Conservation (phyloP, 768 basidiomycete species). For the Tylopilus rubrobrunneus region DNA sequence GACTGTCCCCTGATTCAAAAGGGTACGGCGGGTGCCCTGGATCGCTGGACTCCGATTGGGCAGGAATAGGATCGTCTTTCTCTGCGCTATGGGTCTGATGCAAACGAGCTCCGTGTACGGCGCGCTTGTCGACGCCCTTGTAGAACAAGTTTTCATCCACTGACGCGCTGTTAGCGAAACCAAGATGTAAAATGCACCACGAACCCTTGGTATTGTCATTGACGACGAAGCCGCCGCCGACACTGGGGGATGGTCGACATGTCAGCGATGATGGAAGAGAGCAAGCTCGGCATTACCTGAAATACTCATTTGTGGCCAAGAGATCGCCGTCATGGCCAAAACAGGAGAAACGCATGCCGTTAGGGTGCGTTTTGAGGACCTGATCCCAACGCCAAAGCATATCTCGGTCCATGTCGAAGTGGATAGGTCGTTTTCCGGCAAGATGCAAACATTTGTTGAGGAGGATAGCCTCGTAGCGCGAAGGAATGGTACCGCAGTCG, state of each 20-base stretch:
- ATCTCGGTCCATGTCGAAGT: slow-evolving; percentile 85
- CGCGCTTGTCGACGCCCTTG: slow-evolving; percentile 81
- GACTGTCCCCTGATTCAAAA: slow-evolving; percentile 71
- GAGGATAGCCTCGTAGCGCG: slow-evolving; percentile 69
- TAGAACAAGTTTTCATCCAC: slow-evolving; percentile 95
- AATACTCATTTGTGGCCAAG: slow-evolving; percentile 93
- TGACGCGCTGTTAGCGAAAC: slow-evolving; percentile 23
- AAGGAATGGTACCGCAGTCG: slow-evolving; percentile 78
- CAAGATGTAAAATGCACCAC: background rate
- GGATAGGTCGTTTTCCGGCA: slow-evolving; percentile 69
- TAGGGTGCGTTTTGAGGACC: slow-evolving; percentile 85
- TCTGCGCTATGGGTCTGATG: slow-evolving; percentile 56
- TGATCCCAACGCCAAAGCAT: slow-evolving; percentile 93
- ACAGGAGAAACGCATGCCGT: slow-evolving; percentile 90
- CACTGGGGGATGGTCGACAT: slow-evolving; percentile 36
- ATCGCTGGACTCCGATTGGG: slow-evolving; percentile 18
- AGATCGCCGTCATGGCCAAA: slow-evolving; percentile 80
- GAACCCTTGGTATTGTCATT: slow-evolving; percentile 89
- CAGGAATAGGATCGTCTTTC: slow-evolving; percentile 13
- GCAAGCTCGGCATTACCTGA: slow-evolving; percentile 42
- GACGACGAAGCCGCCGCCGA: slow-evolving; percentile 93
- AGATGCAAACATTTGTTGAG: slow-evolving; percentile 63
- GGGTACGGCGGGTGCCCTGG: slow-evolving; percentile 75
- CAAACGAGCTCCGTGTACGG: slow-evolving; percentile 75
- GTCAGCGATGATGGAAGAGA: background rate